These are phyloP conservation scores for Lomentospora prolificans DNA, from an alignment of 2,329 filamentous ascomycete genomes.

Conservation along the genomic window DNA sequence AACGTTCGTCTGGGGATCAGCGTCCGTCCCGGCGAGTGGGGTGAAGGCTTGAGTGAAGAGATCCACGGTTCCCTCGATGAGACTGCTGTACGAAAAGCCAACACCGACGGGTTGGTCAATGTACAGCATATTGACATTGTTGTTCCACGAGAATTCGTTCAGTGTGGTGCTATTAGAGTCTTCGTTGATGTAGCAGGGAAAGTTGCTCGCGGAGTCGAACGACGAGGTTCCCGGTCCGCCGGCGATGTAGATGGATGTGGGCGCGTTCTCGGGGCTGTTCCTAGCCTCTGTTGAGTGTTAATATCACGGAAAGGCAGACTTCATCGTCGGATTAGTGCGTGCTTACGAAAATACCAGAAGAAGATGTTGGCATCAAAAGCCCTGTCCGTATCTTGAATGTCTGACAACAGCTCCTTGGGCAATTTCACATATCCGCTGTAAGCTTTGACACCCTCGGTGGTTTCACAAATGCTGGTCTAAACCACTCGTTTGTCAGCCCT, in stretches of 20 bases:
- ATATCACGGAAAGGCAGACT: neutral
- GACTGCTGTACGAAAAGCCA: slow-evolving; percentile 56
- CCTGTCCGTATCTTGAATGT: slow-evolving; percentile 7
- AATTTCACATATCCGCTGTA: slow-evolving; percentile 46
- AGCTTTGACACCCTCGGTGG: slow-evolving; percentile 14
- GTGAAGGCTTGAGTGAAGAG: slow-evolving; percentile 28
- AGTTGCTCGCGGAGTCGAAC: slow-evolving; percentile 51
- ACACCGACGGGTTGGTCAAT: slow-evolving; percentile 59
- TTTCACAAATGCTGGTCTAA: slow-evolving; percentile 32
- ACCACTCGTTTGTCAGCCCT: neutral
- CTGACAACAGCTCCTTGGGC: slow-evolving; percentile 18
- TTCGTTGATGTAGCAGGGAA: slow-evolving; percentile 39
- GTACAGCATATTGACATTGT: slow-evolving; percentile 42
- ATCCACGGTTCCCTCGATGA: slow-evolving; percentile 50
- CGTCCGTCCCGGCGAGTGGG: slow-evolving; percentile 25
- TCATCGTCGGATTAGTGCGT: neutral
- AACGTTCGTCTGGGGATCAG: slow-evolving; percentile 24
- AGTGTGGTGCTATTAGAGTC: slow-evolving; percentile 44
- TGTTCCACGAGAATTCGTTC: slow-evolving; percentile 58
- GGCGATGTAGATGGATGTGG: slow-evolving; percentile 49
- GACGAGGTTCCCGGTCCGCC: slow-evolving; percentile 57
- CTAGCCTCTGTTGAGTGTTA: slow-evolving; percentile 6
- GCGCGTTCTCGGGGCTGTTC: slow-evolving; percentile 19
- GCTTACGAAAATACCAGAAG: slow-evolving; percentile 35
- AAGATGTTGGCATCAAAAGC: slow-evolving; percentile 21